Evolutionary conservation across 345 rosid species (phyloP).

Genomic region (Gossypium herbaceum): DNA sequence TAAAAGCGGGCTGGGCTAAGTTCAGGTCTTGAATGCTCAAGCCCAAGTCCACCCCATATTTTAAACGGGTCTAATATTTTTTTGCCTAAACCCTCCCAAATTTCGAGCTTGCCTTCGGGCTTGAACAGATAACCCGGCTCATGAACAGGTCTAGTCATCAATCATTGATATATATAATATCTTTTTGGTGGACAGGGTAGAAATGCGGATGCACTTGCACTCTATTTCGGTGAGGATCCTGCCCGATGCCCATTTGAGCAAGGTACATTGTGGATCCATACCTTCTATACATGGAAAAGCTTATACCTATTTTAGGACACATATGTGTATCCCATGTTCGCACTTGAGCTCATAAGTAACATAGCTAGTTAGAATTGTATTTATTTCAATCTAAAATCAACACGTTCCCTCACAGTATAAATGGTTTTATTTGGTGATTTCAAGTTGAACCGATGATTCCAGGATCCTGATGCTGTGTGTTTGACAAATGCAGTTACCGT

Average conservation of each 20-base stretch:
- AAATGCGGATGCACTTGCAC: constrained; percentile 95
- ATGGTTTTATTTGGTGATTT: background rate
- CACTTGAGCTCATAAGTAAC: background rate
- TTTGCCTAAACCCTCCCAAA: too few relatives aligned
- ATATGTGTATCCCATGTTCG: background rate
- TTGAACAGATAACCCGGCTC: too few relatives aligned
- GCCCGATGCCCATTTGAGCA: constrained; percentile 94
- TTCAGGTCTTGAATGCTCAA: too few relatives aligned
- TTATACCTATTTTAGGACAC: background rate
- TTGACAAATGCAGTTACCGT: constrained; percentile 60
- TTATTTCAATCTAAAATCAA: background rate
- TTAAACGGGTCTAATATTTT: too few relatives aligned
- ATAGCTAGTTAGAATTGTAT: background rate
- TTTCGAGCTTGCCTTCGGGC: too few relatives aligned
- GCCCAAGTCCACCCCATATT: too few relatives aligned
- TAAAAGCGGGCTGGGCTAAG: too few relatives aligned
- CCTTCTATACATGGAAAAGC: background rate
- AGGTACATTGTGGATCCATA: constrained; percentile 45
- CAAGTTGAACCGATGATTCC: constrained; percentile 14
- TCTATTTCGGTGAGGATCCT: constrained; percentile 96
- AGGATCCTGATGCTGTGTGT: background rate
- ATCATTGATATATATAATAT: background rate
- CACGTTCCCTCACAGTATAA: background rate
- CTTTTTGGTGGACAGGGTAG: constrained; percentile 63
- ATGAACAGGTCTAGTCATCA: background rate